These are phyloP conservation scores for Pyrenochaeta sp. DNA, from an alignment of 2,329 filamentous ascomycete genomes.

Conservation along the genomic window DNA sequence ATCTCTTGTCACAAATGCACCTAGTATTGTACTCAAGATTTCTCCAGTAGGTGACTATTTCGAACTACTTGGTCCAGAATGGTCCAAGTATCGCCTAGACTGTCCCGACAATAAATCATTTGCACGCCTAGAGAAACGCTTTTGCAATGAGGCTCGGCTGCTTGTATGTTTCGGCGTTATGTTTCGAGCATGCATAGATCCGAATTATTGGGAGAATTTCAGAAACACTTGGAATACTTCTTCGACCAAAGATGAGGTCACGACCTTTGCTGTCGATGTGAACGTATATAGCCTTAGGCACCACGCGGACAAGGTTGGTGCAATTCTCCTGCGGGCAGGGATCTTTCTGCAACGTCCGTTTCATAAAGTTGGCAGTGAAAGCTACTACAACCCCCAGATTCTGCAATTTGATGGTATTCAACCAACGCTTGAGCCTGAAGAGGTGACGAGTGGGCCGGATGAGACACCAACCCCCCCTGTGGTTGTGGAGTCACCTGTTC, in stretches of 20 bases:
- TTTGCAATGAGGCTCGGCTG: conserved; percentile 9
- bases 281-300: conserved; percentile 8
- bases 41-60: conserved; percentile 7
- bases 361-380: conserved; percentile 4
- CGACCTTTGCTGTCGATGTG: conserved; percentile 9
- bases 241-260: no score
- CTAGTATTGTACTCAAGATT: not conserved
- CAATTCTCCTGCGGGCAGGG: conserved; percentile 4
- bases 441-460: conserved; percentile 3
- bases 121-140: conserved; percentile 11
- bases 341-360: conserved; percentile 11
- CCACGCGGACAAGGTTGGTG: conserved; percentile 14
- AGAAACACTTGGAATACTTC: not conserved
- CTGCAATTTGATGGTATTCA: conserved; percentile 12
- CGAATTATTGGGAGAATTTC: conserved; percentile 4
- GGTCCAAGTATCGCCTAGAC: no score
- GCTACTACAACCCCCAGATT: conserved; percentile 17
- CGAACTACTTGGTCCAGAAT: no score
- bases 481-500: conserved; percentile 1
- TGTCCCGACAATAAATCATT: no score
- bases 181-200: conserved; percentile 5
- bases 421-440: conserved; percentile 9
- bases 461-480: conserved; percentile 2
- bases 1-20: not conserved
- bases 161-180: conserved; percentile 4